A percentile compares a stretch with the other conserved stretches of the same genome.
phyloP scores from a whole-genome alignment of 805 yeast species.

The Metschnikowia matae region DNA sequence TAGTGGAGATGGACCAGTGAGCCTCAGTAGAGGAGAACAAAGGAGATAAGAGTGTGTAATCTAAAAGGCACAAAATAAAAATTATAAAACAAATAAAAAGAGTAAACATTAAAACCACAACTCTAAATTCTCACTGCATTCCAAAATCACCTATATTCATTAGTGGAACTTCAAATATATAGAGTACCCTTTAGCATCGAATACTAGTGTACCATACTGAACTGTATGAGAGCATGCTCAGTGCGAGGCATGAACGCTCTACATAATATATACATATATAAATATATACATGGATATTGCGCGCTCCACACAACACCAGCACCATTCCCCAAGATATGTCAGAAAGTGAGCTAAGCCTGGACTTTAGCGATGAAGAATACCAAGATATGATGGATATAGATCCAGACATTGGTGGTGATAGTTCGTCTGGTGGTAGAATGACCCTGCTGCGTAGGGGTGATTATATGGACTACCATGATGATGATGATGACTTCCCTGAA shows the following conservation, averaged over 20 bases:
- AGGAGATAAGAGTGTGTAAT: too few relatives aligned
- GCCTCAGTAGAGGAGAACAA: too few relatives aligned
- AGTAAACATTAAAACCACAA: too few relatives aligned
- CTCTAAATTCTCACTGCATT: too few relatives aligned
- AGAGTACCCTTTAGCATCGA: too few relatives aligned
- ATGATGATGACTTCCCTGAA: slow-evolving; percentile 16
- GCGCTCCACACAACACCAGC: not conserved
- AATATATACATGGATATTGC: not conserved
- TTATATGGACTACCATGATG: not conserved
- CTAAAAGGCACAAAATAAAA: too few relatives aligned
- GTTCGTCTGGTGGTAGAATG: not conserved
- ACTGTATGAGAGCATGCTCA: not conserved
- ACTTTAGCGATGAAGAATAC: slow-evolving; percentile 11
- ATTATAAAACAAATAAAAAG: too few relatives aligned
- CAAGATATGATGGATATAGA: slow-evolving; percentile 13
- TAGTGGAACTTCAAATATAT: too few relatives aligned
- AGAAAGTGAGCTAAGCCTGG: slow-evolving; percentile 7
- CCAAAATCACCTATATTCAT: too few relatives aligned
- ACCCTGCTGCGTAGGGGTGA: not conserved
- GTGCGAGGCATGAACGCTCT: not conserved
- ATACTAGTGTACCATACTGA: too few relatives aligned
- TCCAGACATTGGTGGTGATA: slow-evolving; percentile 6
- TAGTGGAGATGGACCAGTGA: too few relatives aligned
- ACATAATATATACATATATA: too few relatives aligned
- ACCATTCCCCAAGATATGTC: slow-evolving; percentile 2